phyloP scores from a whole-genome alignment of 1,139 yeast species.

The Candida tropicalis region DNA sequence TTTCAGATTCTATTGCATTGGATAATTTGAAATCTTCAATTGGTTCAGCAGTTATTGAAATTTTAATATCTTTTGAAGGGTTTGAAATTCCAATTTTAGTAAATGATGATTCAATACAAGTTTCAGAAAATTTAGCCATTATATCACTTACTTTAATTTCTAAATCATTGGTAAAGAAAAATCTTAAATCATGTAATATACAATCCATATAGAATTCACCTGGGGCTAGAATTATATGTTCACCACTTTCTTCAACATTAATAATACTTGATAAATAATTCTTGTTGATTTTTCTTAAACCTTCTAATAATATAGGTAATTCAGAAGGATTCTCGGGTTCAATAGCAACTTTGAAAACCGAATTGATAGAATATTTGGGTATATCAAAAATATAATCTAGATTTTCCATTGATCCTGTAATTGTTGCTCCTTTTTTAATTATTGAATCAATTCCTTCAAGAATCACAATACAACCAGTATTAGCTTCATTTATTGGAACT shows the following conservation, averaged over 20 bases:
- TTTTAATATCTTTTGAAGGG: slow-evolving; percentile 53
- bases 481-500: slow-evolving; percentile 54
- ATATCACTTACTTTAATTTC: slow-evolving; percentile 88
- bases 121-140: slow-evolving; percentile 76
- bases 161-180: slow-evolving; percentile 56
- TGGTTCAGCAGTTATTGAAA: slow-evolving; percentile 83
- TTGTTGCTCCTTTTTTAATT: slow-evolving; percentile 63
- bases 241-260: slow-evolving; percentile 87
- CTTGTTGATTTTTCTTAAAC: slow-evolving; percentile 62
- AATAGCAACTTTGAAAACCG: slow-evolving; percentile 79
- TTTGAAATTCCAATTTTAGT: slow-evolving; percentile 63
- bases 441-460: slow-evolving; percentile 61
- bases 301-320: slow-evolving; percentile 69
- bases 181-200: slow-evolving; percentile 73
- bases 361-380: slow-evolving; percentile 47
- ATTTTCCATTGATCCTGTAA: slow-evolving; percentile 17
- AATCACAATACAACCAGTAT: slow-evolving; percentile 68
- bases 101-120: slow-evolving; percentile 67
- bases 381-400: slow-evolving; percentile 36
- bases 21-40: slow-evolving; percentile 52
- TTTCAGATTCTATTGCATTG: slow-evolving; percentile 59
- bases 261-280: slow-evolving; percentile 68
- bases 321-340: slow-evolving; percentile 84
- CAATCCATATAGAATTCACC: slow-evolving; percentile 93
- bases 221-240: slow-evolving; percentile 74